Evolutionary conservation across 306 rosid genomes (phyloP).

Genomic region (Cucumis hystrix): DNA sequence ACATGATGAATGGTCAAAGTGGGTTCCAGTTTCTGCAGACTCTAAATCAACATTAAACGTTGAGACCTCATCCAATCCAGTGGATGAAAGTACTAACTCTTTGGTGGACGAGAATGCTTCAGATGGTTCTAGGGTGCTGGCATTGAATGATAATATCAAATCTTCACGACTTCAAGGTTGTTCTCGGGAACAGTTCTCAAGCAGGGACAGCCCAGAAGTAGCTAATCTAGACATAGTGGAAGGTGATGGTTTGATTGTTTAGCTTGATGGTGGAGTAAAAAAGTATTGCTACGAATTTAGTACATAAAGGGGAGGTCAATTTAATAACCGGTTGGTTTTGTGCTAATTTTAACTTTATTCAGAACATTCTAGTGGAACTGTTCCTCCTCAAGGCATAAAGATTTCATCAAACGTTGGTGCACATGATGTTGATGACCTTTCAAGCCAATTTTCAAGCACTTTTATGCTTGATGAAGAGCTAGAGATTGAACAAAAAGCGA

Average conservation of each 20-base stretch:
- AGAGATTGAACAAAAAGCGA: slow-evolving; percentile 58
- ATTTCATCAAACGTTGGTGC: slow-evolving; percentile 16
- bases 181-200: slow-evolving; percentile 10
- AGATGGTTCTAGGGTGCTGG: slow-evolving; percentile 19
- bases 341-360: neutral
- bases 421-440: slow-evolving; percentile 34
- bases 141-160: slow-evolving; percentile 22
- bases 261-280: slow-evolving; percentile 13
- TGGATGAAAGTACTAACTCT: slow-evolving; percentile 19
- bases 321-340: slow-evolving; percentile 12
- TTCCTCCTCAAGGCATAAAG: slow-evolving; percentile 26
- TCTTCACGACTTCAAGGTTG: slow-evolving; percentile 6
- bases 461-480: slow-evolving; percentile 97
- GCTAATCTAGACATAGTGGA: slow-evolving; percentile 6
- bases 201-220: slow-evolving; percentile 16
- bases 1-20: slow-evolving; percentile 59
- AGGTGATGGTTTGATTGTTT: slow-evolving; percentile 16
- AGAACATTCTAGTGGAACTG: slow-evolving; percentile 21
- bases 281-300: slow-evolving; percentile 7
- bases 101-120: slow-evolving; percentile 17
- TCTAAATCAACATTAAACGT: slow-evolving; percentile 24
- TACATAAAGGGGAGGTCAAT: slow-evolving; percentile 8
- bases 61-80: slow-evolving; percentile 20
- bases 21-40: slow-evolving; percentile 44
- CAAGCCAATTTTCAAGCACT: slow-evolving; percentile 67